Base-by-base conservation (phyloP, 1,284 basidiomycete genomes). In the Microbotryum silenes-acaulis region DNA sequence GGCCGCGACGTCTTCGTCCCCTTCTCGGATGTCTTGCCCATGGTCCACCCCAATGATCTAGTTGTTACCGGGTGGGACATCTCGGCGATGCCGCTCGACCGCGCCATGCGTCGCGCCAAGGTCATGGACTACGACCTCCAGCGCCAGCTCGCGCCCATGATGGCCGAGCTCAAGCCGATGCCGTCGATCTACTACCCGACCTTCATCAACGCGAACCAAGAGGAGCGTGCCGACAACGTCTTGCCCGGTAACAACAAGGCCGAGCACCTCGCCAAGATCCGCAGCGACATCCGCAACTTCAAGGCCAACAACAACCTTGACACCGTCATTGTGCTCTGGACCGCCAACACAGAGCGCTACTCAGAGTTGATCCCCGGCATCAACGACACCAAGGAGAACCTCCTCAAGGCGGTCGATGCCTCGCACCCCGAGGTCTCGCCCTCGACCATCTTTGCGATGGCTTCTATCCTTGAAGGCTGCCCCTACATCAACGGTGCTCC, bases 41-140 rank as follows among this genome's bases (percentile, higher is more conserved):
- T 96, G 90, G 92, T 97, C 60, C 93, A 97, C 80, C 94, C 94
- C 68, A 94, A 97, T 77, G 96, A 98, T 78, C 86, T 98, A 73
- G 91, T 97, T 68, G 83, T 67, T 60, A 90, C 92, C 62, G 96
- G 94, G 42, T 98, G 94, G 96, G 94, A 98, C 75, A 97, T 98
- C 74, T 96, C 91, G 54, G 83, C 85, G 59, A 60, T 86, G 51
- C 77, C 85, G 57, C 82, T 98, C 79, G 92, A 97, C 78, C 82
- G 87, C 77, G 91, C 96, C 33, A 97, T 97, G 91, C 79, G 82
- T 66, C 90, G 94, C 68, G 89, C 92, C 60, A 82, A 92, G 77
- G 94, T 98, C 59, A 85, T 98, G 67, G 90, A 97, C 77, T 97
- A 88, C 74, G 94, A 98, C 77, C 84, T 97, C 61, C 94, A 97